Conservation (phyloP, 208 protist species). For the Trypanosoma scelopori region DNA sequence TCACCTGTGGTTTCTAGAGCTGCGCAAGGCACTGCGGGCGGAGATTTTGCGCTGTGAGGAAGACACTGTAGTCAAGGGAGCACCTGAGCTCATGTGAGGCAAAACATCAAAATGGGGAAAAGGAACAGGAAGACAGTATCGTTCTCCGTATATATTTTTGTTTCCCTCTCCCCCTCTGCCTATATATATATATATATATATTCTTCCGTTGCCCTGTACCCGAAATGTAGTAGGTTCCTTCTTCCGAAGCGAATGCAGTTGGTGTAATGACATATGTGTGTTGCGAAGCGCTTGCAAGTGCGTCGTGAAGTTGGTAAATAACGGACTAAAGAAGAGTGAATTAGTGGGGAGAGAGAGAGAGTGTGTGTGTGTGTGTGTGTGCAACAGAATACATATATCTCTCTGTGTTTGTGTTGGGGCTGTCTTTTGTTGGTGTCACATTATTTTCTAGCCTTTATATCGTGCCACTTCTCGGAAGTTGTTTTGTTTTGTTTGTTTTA, state of each 20-base stretch:
- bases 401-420: not conserved
- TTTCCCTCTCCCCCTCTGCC: slow-evolving; percentile 18
- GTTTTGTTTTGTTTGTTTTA: slow-evolving; percentile 3
- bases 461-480: not conserved
- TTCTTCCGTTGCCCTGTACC: not conserved
- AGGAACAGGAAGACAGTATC: not conserved
- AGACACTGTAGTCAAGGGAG: slow-evolving; percentile 81
- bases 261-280: too few relatives aligned
- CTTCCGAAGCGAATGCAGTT: too few relatives aligned
- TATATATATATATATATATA: too few relatives aligned
- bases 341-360: too few relatives aligned
- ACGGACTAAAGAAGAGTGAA: too few relatives aligned
- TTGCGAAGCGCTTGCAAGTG: too few relatives aligned
- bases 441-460: slow-evolving; percentile 1
- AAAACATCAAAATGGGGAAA: not conserved
- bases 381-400: slow-evolving; percentile 17
- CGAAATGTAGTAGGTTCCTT: too few relatives aligned
- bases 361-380: slow-evolving; percentile 11
- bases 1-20: slow-evolving; percentile 76
- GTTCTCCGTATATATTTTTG: slow-evolving; percentile 5
- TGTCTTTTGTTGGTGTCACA: not conserved
- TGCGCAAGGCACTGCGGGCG: slow-evolving; percentile 72
- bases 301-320: too few relatives aligned
- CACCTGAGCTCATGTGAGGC: slow-evolving; percentile 77
- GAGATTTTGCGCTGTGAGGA: slow-evolving; percentile 83